Base-by-base conservation (phyloP, 257 asterid genomes). In the Ajuga chamaepitys region DNA sequence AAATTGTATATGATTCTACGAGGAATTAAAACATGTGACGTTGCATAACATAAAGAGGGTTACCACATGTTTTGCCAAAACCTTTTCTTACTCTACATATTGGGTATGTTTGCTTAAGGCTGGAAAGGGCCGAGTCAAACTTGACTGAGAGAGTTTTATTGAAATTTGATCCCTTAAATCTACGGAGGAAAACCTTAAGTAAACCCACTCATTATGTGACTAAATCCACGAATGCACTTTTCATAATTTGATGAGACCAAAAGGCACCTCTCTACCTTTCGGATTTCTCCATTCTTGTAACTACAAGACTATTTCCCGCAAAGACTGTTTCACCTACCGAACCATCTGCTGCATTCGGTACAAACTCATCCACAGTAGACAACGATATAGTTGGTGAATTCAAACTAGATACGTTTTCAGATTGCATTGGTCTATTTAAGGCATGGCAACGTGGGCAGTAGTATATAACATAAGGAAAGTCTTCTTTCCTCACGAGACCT, bases 401-500 rank as follows among this genome's bases (percentile, higher is more conserved):
- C 10, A 76, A 70, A 62, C 70, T 77, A 58, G 89, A 74, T 66
- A 66, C 73, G 35, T 6, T 59, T 5, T 74, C 91, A 2, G 71
- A 22, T 60, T 77, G 86, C 66, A 74, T 87, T 46, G 84, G 77
- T 80, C 70, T 76, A 70, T 92, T 92, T 71, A 92, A 73, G 66
- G 89, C 91, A 40, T 79, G 73, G 85, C 97, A 92, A 74, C 82
- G 97, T 9, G 97, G 96, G 74, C 98, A 89, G 73, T 87, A 89
- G 84, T 92, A 89, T 20, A 96, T 87, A 25, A 87, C 71, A 34
- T 74, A 87, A 1, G 95, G 89, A 52, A 71, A 79, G 28, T 92
- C 98, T 60, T 92, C 98, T 77, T 84, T 89, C 85, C 96, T 83
- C 12, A 89, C 91, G 13, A 92, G 93, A 64, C 98, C 97, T 92